phyloP scores from a whole-genome alignment of 2,329 filamentous ascomycete genomes.

The Cordyceps fumosorosea region DNA sequence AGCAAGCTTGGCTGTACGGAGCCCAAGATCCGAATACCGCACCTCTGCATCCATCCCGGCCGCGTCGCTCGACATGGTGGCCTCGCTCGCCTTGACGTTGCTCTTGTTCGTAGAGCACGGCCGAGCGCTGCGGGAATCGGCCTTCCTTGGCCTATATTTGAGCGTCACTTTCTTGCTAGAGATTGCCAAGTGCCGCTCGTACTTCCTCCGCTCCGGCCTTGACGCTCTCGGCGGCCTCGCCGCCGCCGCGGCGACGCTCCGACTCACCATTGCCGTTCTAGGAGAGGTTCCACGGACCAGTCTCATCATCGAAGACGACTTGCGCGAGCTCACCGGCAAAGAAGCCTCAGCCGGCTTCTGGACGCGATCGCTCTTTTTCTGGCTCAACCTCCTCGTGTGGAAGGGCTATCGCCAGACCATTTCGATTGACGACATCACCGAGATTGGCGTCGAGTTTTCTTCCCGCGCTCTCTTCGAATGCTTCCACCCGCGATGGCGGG shows the following conservation, averaged over 20 bases:
- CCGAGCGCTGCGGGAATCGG: slow-evolving; percentile 25
- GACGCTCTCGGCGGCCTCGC: slow-evolving; percentile 22
- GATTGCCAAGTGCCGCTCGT: slow-evolving; percentile 25
- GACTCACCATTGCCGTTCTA: slow-evolving; percentile 22
- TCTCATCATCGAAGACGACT: neutral
- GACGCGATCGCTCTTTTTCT: neutral
- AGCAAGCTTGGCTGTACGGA: neutral
- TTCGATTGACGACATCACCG: neutral
- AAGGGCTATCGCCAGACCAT: neutral
- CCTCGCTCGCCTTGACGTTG: neutral
- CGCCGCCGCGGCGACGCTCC: slow-evolving; percentile 20
- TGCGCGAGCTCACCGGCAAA: neutral
- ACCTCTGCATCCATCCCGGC: neutral
- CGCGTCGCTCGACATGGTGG: neutral
- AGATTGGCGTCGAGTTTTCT: slow-evolving; percentile 1
- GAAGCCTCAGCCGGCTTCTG: neutral
- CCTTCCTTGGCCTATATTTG: slow-evolving; percentile 26
- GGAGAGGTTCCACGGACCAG: slow-evolving; percentile 25
- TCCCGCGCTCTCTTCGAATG: neutral
- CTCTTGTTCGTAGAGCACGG: slow-evolving; percentile 22
- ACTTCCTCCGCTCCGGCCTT: slow-evolving; percentile 24
- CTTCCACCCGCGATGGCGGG: neutral
- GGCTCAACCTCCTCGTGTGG: neutral
- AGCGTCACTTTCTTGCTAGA: slow-evolving; percentile 27
- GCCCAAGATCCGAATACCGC: neutral